These are phyloP conservation scores for Termitomyces sp. DNA, from an alignment of 1,284 basidiomycete species.

Conservation along the genomic window DNA sequence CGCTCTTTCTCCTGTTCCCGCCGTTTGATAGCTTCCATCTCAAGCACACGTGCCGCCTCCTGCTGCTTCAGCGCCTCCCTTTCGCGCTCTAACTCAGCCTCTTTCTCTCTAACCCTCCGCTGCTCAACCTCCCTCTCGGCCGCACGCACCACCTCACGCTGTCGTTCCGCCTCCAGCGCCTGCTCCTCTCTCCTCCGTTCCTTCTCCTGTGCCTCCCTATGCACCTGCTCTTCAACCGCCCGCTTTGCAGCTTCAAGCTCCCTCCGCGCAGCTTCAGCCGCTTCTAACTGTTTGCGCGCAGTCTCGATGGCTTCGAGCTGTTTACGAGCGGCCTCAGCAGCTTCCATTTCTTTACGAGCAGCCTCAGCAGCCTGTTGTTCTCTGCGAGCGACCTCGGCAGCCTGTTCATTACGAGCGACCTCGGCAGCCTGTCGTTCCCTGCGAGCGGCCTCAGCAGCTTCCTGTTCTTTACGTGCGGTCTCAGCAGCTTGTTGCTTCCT, in stretches of 20 bases:
- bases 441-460: background rate
- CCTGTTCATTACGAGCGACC: background rate
- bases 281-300: background rate
- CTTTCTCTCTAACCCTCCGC: slow-evolving; percentile 3
- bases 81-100: slow-evolving; percentile 14
- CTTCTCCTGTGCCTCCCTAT: slow-evolving; percentile 8
- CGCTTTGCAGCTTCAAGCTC: slow-evolving; percentile 15
- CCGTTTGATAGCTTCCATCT: slow-evolving; percentile 5
- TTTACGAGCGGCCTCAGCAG: background rate
- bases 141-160: slow-evolving; percentile 10
- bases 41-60: slow-evolving; percentile 11
- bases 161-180: slow-evolving; percentile 5
- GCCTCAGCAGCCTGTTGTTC: slow-evolving; percentile 4
- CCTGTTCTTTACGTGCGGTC: background rate
- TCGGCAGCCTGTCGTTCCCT: slow-evolving; percentile 8
- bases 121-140: slow-evolving; percentile 11
- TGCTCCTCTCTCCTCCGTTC: slow-evolving; percentile 8
- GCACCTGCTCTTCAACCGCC: background rate
- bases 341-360: slow-evolving; percentile 10
- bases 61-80: slow-evolving; percentile 6
- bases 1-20: slow-evolving; percentile 4
- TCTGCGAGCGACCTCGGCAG: background rate
- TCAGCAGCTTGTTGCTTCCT: slow-evolving; percentile 4
- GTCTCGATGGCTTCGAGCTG: slow-evolving; percentile 1
- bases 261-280: slow-evolving; percentile 5